Evolutionary conservation across 768 basidiomycete species (phyloP).

Genomic region (Leccinum incarnatum): DNA sequence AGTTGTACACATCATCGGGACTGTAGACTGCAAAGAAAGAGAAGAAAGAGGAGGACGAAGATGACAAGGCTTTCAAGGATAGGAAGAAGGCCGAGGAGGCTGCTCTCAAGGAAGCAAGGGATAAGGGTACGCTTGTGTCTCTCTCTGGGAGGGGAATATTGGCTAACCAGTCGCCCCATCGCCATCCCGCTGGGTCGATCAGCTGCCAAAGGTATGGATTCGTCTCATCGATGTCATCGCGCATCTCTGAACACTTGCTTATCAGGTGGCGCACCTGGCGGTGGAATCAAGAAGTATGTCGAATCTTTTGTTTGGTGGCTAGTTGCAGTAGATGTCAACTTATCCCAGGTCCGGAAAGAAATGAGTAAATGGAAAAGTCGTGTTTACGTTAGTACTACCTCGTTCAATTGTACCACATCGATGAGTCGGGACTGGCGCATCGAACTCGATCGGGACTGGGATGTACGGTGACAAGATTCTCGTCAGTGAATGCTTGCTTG

Average conservation of each 20-base stretch:
- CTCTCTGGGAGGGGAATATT: not conserved
- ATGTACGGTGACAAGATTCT: slow-evolving; percentile 14
- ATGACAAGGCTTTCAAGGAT: slow-evolving; percentile 69
- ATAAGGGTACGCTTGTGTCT: slow-evolving; percentile 52
- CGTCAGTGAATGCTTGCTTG: not conserved
- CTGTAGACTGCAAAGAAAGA: slow-evolving; percentile 80
- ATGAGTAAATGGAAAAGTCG: slow-evolving; percentile 31
- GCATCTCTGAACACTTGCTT: not conserved
- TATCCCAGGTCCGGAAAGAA: slow-evolving; percentile 67
- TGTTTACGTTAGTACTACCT: not conserved
- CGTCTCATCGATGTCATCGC: slow-evolving; percentile 3
- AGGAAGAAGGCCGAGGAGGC: slow-evolving; percentile 75
- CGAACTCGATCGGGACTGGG: slow-evolving; percentile 27
- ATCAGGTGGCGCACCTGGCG: slow-evolving; percentile 63
- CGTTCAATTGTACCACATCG: not conserved
- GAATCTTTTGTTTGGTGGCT: slow-evolving; percentile 1
- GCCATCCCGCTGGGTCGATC: not conserved
- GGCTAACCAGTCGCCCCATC: not conserved
- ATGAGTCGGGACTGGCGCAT: slow-evolving; percentile 21
- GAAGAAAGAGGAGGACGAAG: slow-evolving; percentile 67
- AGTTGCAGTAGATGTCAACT: slow-evolving; percentile 5
- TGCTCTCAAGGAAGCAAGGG: slow-evolving; percentile 68
- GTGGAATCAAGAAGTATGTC: slow-evolving; percentile 86
- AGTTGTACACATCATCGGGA: not conserved
- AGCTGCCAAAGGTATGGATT: slow-evolving; percentile 31